Evolutionary conservation across 2,329 filamentous ascomycete genomes (phyloP), one percentile per base, ranked within the genome.

Genomic region (Hymenoscyphus infarciens): DNA sequence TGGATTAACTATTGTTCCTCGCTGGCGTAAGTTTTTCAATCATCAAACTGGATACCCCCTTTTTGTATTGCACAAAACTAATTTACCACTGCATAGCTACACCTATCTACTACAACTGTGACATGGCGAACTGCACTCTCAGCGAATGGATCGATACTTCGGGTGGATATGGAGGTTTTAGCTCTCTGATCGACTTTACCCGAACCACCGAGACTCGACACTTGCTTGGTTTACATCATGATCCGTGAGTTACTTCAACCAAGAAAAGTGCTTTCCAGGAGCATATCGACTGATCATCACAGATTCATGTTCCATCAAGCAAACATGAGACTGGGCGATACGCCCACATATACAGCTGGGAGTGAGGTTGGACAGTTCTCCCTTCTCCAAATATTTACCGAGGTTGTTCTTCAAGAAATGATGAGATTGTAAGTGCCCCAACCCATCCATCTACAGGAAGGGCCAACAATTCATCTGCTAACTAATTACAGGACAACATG

Each of bases 131-230:
- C 27, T 87, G 84, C 71, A 86, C 83, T 0, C 68, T 80, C 27
- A 74, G 79, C 59, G 83, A 87, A 71, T 87, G 84, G 84, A 83
- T 83, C 60, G 77, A 82, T 61, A 86, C 83, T 0, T 83, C 83
- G 3, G 76, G 74, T 22, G 83, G 83, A 2, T 76, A 74, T 19
- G 84, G 84, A 3, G 76, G 73, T 33, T 86, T 86, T 66, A 72
- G 75, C 2, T 74, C 79, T 67, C 77, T 87, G 2, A 74, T 87
- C 16, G 72, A 73, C 6, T 76, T 78, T 52, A 82, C 83, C 53
- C 77, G 78, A 55, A 71, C 75, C 5, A 81, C 81, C 56, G 84
- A 82, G 49, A 79, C 81, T 39, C 79, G 82, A 52, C 81, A 85
- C 67, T 73, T 86, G 39, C 78, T 87, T 55, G 79, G 79, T 8